A percentile compares a stretch with the other conserved stretches of the same genome.
Evolutionary conservation across 345 rosid genomes (phyloP).

Genomic region (Rhodamnia argentea): DNA sequence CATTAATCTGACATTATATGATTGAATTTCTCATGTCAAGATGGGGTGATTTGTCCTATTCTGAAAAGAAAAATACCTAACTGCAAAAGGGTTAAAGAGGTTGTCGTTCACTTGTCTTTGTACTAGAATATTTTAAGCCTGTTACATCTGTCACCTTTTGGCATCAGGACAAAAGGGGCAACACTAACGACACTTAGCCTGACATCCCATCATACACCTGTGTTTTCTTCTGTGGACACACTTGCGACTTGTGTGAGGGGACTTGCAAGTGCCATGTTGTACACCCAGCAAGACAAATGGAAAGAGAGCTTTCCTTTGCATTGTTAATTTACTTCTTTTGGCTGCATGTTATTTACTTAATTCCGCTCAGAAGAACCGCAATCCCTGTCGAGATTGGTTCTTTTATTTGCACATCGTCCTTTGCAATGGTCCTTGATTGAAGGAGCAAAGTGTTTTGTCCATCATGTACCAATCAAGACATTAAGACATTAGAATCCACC

Average conservation of each 20-base stretch:
- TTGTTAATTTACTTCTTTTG: neutral
- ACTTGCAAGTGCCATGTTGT: neutral
- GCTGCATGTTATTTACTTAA: neutral
- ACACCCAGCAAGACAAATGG: neutral
- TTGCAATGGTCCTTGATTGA: neutral
- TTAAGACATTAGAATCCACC: neutral
- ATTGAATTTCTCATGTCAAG: neutral
- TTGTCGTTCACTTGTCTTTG: neutral
- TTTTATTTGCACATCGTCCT: neutral
- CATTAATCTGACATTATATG: neutral
- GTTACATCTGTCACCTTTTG: neutral
- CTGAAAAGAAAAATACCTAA: neutral
- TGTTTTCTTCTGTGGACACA: neutral
- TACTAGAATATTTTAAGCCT: neutral
- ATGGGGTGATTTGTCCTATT: neutral
- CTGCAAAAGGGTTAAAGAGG: neutral
- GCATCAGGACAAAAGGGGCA: neutral
- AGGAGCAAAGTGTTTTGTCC: neutral
- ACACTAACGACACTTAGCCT: neutral
- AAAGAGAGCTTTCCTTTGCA: neutral
- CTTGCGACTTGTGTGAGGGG: neutral
- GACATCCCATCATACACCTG: neutral
- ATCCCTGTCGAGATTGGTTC: neutral
- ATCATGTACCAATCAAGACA: neutral
- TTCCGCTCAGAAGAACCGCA: neutral